Evolutionary conservation across 1,139 yeast species (phyloP).

Genomic region (Protomyces arabidopsidicola): DNA sequence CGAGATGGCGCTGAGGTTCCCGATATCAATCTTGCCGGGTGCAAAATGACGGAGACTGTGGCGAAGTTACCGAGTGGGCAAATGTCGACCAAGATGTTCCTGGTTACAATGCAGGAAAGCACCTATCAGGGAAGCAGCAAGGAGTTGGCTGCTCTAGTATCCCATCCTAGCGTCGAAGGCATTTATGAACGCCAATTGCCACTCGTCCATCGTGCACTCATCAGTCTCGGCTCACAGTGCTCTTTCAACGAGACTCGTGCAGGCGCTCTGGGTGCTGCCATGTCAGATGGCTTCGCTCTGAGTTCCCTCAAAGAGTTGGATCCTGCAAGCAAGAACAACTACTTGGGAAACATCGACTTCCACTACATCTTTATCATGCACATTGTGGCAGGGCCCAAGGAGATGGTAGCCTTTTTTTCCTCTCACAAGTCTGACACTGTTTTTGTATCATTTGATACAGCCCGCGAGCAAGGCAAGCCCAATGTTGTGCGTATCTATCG

Average conservation of each 20-base stretch:
- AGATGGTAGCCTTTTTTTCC: constrained; percentile 63
- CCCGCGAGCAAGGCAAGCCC: constrained; percentile 57
- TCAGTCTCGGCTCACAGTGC: constrained; percentile 72
- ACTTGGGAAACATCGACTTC: constrained; percentile 53
- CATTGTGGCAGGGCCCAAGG: constrained; percentile 69
- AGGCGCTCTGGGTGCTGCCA: constrained; percentile 82
- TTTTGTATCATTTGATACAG: constrained; percentile 67
- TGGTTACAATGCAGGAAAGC: constrained; percentile 63
- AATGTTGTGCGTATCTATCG: constrained; percentile 53
- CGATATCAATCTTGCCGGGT: constrained; percentile 43
- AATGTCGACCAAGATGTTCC: constrained; percentile 54
- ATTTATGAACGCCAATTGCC: constrained; percentile 72
- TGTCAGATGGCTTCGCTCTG: constrained; percentile 75
- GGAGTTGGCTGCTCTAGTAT: constrained; percentile 60
- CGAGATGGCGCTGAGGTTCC: constrained; percentile 46
- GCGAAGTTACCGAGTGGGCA: constrained; percentile 69
- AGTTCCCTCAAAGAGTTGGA: constrained; percentile 47
- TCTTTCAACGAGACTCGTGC: constrained; percentile 62
- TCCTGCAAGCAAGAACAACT: constrained; percentile 45
- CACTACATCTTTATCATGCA: constrained; percentile 68
- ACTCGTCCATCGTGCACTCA: constrained; percentile 66
- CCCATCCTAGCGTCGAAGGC: constrained; percentile 60
- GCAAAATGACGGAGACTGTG: constrained; percentile 56
- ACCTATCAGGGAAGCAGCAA: constrained; percentile 54
- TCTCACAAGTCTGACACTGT: constrained; percentile 54